phyloP scores from a whole-genome alignment of 2,329 filamentous ascomycete genomes.

The Furcasterigmium sp. region DNA sequence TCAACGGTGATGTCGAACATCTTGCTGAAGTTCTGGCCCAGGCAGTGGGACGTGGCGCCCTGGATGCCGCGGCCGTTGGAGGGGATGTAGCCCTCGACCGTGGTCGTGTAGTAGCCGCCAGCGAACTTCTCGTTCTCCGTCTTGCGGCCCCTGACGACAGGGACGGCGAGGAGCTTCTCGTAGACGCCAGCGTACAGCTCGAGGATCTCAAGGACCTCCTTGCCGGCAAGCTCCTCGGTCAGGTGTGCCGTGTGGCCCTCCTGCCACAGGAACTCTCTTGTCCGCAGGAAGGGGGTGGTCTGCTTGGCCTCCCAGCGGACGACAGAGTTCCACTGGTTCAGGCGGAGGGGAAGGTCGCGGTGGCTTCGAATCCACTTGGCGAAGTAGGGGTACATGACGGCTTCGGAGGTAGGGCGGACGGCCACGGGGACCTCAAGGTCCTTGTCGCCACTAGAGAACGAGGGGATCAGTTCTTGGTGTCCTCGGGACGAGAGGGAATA shows the following conservation, averaged over 20 bases:
- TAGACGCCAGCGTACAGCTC: conserved; percentile 91
- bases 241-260: conserved; percentile 90
- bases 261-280: conserved; percentile 96
- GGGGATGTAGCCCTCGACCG: conserved; percentile 94
- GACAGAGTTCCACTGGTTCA: conserved; percentile 97
- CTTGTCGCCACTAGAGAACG: conserved; percentile 66
- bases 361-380: conserved; percentile 96
- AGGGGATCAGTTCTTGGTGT: too few species aligned
- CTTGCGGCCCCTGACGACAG: conserved; percentile 89
- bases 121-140: conserved; percentile 99
- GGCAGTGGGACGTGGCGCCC: conserved; percentile 87
- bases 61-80: conserved; percentile 95
- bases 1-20: conserved; percentile 99
- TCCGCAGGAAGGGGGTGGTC: conserved; percentile 78
- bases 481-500: neutral
- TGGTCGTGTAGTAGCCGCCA: conserved; percentile 93
- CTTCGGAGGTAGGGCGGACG: conserved; percentile 64
- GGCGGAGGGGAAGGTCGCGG: conserved; percentile 84
- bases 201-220: conserved; percentile 88
- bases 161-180: conserved; percentile 88
- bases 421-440: conserved; percentile 78
- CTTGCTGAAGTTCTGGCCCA: conserved; percentile 97
- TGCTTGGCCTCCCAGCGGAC: conserved; percentile 98
- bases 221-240: conserved; percentile 72
- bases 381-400: conserved; percentile 94